Conservation (phyloP, 1,284 basidiomycete species). For the Trametes polyzona region DNA sequence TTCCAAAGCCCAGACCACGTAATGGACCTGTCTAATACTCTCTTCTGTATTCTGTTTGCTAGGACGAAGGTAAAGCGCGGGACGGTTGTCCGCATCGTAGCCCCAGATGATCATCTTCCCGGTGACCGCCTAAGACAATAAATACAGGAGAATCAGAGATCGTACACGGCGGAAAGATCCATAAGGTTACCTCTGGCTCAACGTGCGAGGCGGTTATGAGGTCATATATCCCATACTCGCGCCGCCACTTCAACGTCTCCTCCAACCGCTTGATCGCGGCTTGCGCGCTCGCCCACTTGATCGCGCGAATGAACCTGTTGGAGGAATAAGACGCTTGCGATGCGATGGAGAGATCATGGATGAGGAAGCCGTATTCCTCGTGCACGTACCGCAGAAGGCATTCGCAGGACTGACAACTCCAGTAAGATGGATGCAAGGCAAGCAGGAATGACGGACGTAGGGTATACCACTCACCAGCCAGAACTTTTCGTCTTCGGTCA, state of each 20-base stretch:
- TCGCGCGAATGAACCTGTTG: constrained; percentile 70
- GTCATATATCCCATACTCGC: constrained; percentile 72
- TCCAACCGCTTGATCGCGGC: constrained; percentile 66
- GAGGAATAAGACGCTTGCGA: neutral
- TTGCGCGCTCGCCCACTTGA: constrained; percentile 63
- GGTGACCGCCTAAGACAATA: constrained; percentile 57
- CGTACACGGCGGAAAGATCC: neutral
- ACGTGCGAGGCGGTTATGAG: constrained; percentile 58
- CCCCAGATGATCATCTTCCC: constrained; percentile 80
- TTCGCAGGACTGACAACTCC: constrained; percentile 54
- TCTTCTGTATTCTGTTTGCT: constrained; percentile 86
- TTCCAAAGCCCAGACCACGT: constrained; percentile 76
- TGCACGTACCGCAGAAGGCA: constrained; percentile 61
- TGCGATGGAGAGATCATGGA: no score
- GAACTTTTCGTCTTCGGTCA: constrained; percentile 71
- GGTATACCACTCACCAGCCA: constrained; percentile 70
- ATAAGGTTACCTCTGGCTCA: constrained; percentile 62
- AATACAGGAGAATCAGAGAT: neutral
- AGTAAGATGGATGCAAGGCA: neutral
- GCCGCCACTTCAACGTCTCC: constrained; percentile 72
- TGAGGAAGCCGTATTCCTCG: no score
- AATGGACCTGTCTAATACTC: constrained; percentile 73
- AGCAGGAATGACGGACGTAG: neutral
- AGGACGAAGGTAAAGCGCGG: constrained; percentile 80
- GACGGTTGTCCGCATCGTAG: constrained; percentile 70